These are phyloP conservation scores for Syzygium aqueum DNA, from an alignment of 345 rosid species.

Conservation along the genomic window DNA sequence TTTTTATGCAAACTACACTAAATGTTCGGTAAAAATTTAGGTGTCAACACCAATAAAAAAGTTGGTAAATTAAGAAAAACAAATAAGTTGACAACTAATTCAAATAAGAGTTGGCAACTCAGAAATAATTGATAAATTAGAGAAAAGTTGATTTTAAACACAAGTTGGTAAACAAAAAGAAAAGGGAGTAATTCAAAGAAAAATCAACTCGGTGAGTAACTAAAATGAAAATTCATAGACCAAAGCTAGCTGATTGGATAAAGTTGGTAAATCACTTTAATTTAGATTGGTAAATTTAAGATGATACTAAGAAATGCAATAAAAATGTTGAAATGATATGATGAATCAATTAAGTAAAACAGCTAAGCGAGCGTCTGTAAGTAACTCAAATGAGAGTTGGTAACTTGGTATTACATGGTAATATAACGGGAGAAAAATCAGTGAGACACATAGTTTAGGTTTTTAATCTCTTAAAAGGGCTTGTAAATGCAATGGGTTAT, in stretches of 20 bases:
- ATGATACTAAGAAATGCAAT: not conserved
- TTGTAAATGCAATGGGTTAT: not conserved
- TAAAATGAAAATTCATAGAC: not conserved
- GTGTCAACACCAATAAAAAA: too few relatives aligned
- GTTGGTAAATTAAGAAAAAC: not conserved
- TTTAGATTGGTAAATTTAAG: not conserved
- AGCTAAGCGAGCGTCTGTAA: fast-evolving
- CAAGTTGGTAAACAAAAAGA: not conserved
- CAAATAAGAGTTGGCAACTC: not conserved
- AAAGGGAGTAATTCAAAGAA: not conserved
- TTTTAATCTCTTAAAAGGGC: not conserved
- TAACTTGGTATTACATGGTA: not conserved
- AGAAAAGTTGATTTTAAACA: not conserved
- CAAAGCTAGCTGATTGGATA: not conserved
- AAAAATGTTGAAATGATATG: not conserved
- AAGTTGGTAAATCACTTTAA: not conserved
- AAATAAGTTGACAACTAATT: not conserved
- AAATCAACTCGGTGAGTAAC: not conserved
- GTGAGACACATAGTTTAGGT: not conserved
- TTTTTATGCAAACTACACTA: too few relatives aligned
- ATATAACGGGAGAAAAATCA: not conserved
- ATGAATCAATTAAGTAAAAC: fast-evolving
- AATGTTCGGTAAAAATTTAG: too few relatives aligned
- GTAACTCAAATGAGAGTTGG: not conserved
- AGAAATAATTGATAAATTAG: not conserved